Evolutionary conservation across 192 early-diverging fungal species (phyloP), one percentile per base, ranked within the genome.

Genomic region (Gigaspora rosea): DNA sequence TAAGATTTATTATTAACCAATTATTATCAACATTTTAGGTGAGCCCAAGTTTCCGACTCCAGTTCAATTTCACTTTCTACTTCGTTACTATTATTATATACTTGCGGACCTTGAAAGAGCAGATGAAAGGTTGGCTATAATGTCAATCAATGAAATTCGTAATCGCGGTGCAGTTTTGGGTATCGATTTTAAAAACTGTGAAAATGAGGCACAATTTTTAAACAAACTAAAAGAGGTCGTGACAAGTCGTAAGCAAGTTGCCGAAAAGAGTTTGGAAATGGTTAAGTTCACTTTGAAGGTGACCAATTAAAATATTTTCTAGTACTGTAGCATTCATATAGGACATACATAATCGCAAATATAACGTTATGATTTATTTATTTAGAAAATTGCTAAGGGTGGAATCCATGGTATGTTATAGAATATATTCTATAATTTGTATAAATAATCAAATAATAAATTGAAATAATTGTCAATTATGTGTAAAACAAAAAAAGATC

Each of bases 31-130:
- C 22, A 7, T 41, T 41, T 41, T 41, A 76, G 75, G 63, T 52
- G 87, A 87, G 16, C 90, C 90, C 2, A 91, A 91, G 75, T 91
- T 91, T 70, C 88, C 89, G 20, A 88, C 86, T 0, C 88, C 90
- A 18, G 87, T 85, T 10, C 76, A 84, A 62, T 70, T 91, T 32
- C 54, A 85, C 20, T 91, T 90, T 75, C 71, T 91, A 15, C 69
- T 90, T 46, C 78, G 81, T n/a, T 86, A 84, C 59, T 63, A 83
- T 72, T 74, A 65, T 33, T 84, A 82, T 54, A 67, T 72, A 9
- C 46, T 63, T 8, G 51, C 73, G 10, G 52, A 65, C 56, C 73
- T 67, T 71, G 50, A 9, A 1, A 56, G 27, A 33, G 32, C 35
- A 11, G 65, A 78, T 47, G 49, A 67, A n/a, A 48, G 27, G 32